Percentiles rank a stretch among this genome's conserved stretches.
Evolutionary conservation across 768 basidiomycete genomes (phyloP).

Genomic region (Auriculariales sp.): DNA sequence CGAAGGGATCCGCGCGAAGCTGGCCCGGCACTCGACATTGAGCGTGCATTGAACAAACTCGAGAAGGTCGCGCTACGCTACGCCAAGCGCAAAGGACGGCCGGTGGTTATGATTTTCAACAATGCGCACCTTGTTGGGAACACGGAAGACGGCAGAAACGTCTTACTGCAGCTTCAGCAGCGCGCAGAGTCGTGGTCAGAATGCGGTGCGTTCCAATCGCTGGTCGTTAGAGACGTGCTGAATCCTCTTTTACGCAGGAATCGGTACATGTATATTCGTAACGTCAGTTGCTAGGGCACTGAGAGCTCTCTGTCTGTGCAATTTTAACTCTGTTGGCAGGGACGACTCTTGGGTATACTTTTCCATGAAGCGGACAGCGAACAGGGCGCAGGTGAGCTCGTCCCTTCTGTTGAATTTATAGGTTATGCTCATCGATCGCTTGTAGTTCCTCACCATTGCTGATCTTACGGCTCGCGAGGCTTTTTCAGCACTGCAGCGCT

Average conservation of each 20-base stretch:
- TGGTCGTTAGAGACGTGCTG: constrained; percentile 3
- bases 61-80: constrained; percentile 70
- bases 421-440: neutral
- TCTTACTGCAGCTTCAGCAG: constrained; percentile 79
- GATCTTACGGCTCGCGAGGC: constrained; percentile 53
- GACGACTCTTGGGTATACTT: constrained; percentile 80
- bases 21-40: constrained; percentile 69
- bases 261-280: too few relatives aligned
- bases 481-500: constrained; percentile 35
- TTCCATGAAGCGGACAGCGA: constrained; percentile 55
- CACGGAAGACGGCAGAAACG: constrained; percentile 58
- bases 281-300: constrained; percentile 3
- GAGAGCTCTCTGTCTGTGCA: constrained; percentile 9
- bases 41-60: constrained; percentile 71
- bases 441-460: constrained; percentile 39
- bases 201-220: constrained; percentile 32
- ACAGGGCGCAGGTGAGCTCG: constrained; percentile 50
- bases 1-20: constrained; percentile 74
- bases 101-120: constrained; percentile 70
- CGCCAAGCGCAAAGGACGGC: constrained; percentile 40
- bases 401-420: neutral
- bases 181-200: constrained; percentile 78
- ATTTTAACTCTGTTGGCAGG: constrained; percentile 20
- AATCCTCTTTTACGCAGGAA: too few relatives aligned
- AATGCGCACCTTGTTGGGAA: constrained; percentile 66